These are phyloP conservation scores for Chamaecrista fasciculata DNA, from an alignment of 306 rosid species.

Conservation along the genomic window DNA sequence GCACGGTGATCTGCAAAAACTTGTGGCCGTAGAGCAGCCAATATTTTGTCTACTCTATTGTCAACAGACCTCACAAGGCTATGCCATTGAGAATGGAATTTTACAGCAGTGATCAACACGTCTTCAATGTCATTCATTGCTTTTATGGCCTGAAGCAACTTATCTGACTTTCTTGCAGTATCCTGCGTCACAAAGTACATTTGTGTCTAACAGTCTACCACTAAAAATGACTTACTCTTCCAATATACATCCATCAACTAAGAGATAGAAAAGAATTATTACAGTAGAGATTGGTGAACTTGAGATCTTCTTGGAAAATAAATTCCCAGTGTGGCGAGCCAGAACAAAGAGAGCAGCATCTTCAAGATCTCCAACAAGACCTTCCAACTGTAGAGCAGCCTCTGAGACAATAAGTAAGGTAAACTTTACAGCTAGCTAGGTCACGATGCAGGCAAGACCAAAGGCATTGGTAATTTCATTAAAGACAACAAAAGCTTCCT, in stretches of 20 bases:
- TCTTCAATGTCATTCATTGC: slow-evolving; percentile 61
- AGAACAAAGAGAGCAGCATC: slow-evolving; percentile 63
- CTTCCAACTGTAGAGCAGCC: slow-evolving; percentile 72
- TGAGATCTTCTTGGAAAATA: slow-evolving; percentile 46
- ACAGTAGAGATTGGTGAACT: slow-evolving; percentile 39
- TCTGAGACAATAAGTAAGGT: slow-evolving; percentile 54
- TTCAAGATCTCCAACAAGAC: slow-evolving; percentile 82
- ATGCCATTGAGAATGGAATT: slow-evolving; percentile 52
- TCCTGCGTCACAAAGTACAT: slow-evolving; percentile 43
- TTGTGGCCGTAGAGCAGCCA: slow-evolving; percentile 66
- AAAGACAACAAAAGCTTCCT: background rate
- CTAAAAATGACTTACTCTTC: slow-evolving; percentile 19
- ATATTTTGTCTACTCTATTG: slow-evolving; percentile 54
- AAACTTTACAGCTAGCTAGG: slow-evolving; percentile 35
- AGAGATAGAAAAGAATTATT: slow-evolving; percentile 29
- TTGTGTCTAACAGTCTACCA: slow-evolving; percentile 14
- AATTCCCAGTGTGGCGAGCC: slow-evolving; percentile 47
- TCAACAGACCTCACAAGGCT: slow-evolving; percentile 62
- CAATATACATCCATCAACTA: slow-evolving; percentile 16
- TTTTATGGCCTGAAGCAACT: slow-evolving; percentile 62
- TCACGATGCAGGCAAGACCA: background rate
- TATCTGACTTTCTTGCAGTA: slow-evolving; percentile 48
- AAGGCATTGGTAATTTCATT: slow-evolving; percentile 2
- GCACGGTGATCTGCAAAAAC: slow-evolving; percentile 71
- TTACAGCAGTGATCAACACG: slow-evolving; percentile 31